Evolutionary conservation across 2,329 filamentous ascomycete species (phyloP).

Genomic region (Dactylellina cionopaga): DNA sequence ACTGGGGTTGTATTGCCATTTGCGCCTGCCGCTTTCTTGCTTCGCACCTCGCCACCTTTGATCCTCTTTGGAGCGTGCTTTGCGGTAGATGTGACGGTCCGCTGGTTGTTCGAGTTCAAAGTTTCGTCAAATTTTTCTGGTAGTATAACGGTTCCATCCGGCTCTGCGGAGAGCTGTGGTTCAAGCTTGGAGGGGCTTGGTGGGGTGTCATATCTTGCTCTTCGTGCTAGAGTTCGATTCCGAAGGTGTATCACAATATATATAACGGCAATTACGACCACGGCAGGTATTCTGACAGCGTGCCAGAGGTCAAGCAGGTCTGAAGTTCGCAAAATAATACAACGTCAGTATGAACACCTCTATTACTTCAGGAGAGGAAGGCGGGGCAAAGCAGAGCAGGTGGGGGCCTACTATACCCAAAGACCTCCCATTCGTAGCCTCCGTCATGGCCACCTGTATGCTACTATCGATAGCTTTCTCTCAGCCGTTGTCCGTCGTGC

Average conservation of each 20-base stretch:
- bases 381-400: not conserved
- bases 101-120: constrained; percentile 19
- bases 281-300: constrained; percentile 10
- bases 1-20: not conserved
- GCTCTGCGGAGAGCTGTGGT: constrained; percentile 40
- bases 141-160: constrained; percentile 38
- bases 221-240: constrained; percentile 9
- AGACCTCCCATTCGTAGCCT: not conserved
- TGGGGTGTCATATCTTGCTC: constrained; percentile 3
- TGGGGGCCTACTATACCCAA: constrained; percentile 6
- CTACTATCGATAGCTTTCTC: not conserved
- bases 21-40: constrained; percentile 54
- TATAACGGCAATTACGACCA: not conserved
- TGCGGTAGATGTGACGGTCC: constrained; percentile 55
- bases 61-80: constrained; percentile 61
- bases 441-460: constrained; percentile 7
- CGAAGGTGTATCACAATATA: constrained; percentile 11
- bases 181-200: constrained; percentile 47
- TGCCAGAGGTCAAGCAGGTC: constrained; percentile 50
- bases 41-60: constrained; percentile 51
- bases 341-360: not conserved
- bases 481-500: not conserved
- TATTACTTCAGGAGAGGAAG: no score
- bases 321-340: not conserved
- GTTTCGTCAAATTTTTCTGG: constrained; percentile 44